Evolutionary conservation across 108 stramenopile species (phyloP).

Genomic region (Skeletonema costatum): DNA sequence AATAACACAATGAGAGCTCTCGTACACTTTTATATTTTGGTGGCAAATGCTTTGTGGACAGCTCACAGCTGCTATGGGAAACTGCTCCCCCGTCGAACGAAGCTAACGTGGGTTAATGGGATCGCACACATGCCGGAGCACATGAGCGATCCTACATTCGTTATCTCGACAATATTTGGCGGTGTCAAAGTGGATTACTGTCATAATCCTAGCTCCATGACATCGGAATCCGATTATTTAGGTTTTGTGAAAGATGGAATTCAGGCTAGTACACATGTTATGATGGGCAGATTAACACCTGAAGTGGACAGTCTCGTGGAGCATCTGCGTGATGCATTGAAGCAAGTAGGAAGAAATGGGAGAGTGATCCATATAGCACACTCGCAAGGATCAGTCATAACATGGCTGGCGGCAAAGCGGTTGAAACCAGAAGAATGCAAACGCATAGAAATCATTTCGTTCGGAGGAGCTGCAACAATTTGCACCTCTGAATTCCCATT

Average conservation of each 20-base stretch:
- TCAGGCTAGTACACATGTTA: constrained; percentile 75
- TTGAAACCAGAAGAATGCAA: constrained; percentile 69
- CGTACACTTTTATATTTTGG: not conserved
- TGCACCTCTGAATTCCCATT: constrained; percentile 73
- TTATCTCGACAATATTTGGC: constrained; percentile 69
- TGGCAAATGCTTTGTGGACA: not conserved
- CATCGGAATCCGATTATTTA: constrained; percentile 67
- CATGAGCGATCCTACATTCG: constrained; percentile 59
- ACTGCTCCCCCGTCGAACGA: not conserved
- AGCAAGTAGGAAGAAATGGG: constrained; percentile 64
- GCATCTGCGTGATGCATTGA: constrained; percentile 72
- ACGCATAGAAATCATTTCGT: constrained; percentile 77
- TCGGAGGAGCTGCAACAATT: constrained; percentile 56
- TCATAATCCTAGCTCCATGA: constrained; percentile 85
- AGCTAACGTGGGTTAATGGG: constrained; percentile 52
- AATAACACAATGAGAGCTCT: not conserved
- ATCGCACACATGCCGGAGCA: constrained; percentile 71
- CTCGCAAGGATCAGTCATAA: constrained; percentile 88
- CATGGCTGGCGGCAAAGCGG: constrained; percentile 72
- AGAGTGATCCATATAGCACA: constrained; percentile 87
- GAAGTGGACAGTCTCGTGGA: constrained; percentile 79
- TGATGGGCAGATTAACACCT: constrained; percentile 71
- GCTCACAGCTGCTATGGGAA: not conserved
- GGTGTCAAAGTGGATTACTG: constrained; percentile 71
- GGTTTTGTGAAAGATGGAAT: constrained; percentile 82